These are phyloP conservation scores for Pholiota conissans DNA, from an alignment of 768 basidiomycete genomes.

Conservation along the genomic window DNA sequence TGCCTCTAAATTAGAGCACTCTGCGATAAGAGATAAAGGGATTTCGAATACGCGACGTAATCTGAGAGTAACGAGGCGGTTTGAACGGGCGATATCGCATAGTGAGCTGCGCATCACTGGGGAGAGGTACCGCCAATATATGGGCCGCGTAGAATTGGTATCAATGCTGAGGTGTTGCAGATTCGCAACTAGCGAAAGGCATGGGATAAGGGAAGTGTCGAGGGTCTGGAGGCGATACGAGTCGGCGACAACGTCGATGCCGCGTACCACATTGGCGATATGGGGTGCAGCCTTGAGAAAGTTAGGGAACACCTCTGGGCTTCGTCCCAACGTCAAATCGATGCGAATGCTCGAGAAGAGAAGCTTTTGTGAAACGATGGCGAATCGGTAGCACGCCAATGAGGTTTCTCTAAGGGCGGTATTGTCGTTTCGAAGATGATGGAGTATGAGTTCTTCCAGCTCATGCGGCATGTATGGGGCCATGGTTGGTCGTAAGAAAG, in stretches of 20 bases:
- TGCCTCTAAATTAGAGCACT: background rate
- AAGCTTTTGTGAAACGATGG: background rate
- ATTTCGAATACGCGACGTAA: conserved; percentile 5
- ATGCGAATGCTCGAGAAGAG: background rate
- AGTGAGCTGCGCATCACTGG: background rate
- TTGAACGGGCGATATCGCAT: background rate
- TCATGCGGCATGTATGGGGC: background rate
- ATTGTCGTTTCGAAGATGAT: background rate
- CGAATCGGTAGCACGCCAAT: conserved; percentile 4
- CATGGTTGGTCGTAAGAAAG: background rate
- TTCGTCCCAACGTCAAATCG: background rate
- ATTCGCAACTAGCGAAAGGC: background rate
- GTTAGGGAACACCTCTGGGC: background rate
- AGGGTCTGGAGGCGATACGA: conserved; percentile 3
- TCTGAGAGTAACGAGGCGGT: background rate
- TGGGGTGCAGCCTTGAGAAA: background rate
- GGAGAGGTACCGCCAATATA: conserved; percentile 5
- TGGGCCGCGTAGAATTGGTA: background rate
- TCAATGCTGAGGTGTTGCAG: background rate
- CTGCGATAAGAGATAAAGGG: background rate
- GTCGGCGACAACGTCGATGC: conserved; percentile 1
- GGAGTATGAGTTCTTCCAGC: background rate
- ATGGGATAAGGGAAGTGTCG: background rate
- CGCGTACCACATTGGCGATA: background rate
- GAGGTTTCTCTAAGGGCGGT: background rate